Conservation (phyloP, 768 basidiomycete species). For the Lentinus brumalis region DNA sequence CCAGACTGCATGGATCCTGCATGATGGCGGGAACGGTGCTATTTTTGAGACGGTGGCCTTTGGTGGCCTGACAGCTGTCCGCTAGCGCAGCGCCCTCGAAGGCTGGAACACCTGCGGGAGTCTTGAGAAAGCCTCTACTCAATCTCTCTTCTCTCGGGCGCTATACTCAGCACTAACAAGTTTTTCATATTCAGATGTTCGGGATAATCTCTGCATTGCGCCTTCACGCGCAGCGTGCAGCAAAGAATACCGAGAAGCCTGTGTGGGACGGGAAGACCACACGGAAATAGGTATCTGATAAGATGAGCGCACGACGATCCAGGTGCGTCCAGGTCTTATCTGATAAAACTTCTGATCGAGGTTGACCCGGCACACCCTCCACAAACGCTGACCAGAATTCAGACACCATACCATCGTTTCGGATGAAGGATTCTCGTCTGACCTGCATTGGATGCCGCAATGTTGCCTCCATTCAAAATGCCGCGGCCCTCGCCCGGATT, state of each 20-base stretch:
- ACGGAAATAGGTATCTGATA: conserved; percentile 19
- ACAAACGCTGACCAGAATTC: not conserved
- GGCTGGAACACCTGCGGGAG: no score
- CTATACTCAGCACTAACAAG: not conserved
- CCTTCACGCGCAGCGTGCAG: no score
- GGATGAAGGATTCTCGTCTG: not conserved
- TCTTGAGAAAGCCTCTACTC: not conserved
- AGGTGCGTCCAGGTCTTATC: conserved; percentile 13
- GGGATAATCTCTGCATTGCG: no score
- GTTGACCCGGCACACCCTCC: not conserved
- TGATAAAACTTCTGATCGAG: conserved; percentile 21
- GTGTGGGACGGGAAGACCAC: not conserved
- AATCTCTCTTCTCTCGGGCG: not conserved
- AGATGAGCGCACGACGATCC: conserved; percentile 8
- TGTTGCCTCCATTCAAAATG: not conserved
- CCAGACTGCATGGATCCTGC: not conserved
- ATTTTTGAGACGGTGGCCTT: no score
- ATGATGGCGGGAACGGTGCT: no score
- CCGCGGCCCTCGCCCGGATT: not conserved
- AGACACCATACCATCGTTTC: not conserved
- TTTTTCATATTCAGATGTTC: not conserved
- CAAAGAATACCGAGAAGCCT: no score
- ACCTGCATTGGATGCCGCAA: not conserved
- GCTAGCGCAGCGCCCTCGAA: no score
- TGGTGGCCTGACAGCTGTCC: no score